Evolutionary conservation across 2,329 filamentous ascomycete genomes (phyloP).

Genomic region (Clonostachys byssicola): DNA sequence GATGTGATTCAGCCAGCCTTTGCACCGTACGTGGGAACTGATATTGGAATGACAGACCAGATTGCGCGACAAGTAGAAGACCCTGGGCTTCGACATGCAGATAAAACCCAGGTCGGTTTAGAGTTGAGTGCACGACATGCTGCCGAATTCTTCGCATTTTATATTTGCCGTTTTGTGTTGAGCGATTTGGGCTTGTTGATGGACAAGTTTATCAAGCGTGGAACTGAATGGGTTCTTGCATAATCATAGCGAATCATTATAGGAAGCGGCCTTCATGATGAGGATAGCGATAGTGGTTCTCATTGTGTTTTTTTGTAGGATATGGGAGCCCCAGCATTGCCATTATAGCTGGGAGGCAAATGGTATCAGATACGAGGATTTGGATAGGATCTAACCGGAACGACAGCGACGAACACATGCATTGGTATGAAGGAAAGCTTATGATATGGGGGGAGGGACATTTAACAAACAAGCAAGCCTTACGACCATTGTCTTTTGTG

Average conservation of each 20-base stretch:
- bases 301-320: background rate
- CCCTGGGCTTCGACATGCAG: slow-evolving; percentile 84
- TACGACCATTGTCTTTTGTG: background rate
- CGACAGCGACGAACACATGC: too few species aligned
- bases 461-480: background rate
- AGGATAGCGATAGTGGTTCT: background rate
- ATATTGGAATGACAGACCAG: slow-evolving; percentile 59
- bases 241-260: background rate
- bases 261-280: background rate
- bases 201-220: slow-evolving; percentile 96
- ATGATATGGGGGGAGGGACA: background rate
- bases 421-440: too few species aligned
- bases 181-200: slow-evolving; percentile 78
- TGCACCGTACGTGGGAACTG: background rate
- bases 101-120: slow-evolving; percentile 90
- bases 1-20: background rate
- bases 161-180: slow-evolving; percentile 91
- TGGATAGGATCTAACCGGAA: too few species aligned
- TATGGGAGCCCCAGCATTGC: background rate
- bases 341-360: background rate
- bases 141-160: slow-evolving; percentile 97
- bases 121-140: slow-evolving; percentile 91
- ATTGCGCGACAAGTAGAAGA: slow-evolving; percentile 95
- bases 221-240: slow-evolving; percentile 79
- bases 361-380: background rate